These are phyloP conservation scores for Vanrija pseudolonga DNA, from an alignment of 1,284 basidiomycete genomes.

Conservation along the genomic window DNA sequence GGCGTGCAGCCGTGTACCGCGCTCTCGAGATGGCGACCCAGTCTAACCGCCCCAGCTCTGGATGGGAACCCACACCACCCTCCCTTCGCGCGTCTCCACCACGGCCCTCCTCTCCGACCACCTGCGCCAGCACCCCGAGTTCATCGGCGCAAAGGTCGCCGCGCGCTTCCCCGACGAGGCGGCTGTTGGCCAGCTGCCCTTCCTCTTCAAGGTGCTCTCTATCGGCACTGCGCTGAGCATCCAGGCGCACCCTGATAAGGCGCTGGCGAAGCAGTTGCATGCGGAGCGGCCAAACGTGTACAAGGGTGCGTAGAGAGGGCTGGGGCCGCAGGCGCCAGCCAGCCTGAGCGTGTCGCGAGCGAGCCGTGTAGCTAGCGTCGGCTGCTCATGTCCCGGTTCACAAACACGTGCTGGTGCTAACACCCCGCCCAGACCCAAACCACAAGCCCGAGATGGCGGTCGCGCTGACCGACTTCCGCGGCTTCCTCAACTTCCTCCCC, in stretches of 20 bases:
- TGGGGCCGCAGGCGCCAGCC: neutral
- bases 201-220: conserved; percentile 89
- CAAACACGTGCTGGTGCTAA: too few species aligned
- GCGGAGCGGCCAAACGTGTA: conserved; percentile 75
- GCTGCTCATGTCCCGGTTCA: too few species aligned
- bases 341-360: too few species aligned
- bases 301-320: conserved; percentile 61
- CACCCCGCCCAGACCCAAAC: conserved; percentile 28
- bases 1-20: neutral
- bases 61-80: conserved; percentile 96
- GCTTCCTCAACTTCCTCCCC: conserved; percentile 55
- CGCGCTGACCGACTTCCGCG: conserved; percentile 84
- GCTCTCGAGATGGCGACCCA: neutral
- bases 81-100: conserved; percentile 67
- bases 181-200: conserved; percentile 72
- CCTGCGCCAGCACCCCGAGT: conserved; percentile 62
- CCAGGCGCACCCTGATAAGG: conserved; percentile 95
- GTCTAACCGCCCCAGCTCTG: conserved; percentile 62
- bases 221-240: conserved; percentile 94
- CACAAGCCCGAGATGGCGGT: conserved; percentile 90
- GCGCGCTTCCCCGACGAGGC: conserved; percentile 60
- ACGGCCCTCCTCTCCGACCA: conserved; percentile 58
- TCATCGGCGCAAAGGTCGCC: conserved; percentile 65
- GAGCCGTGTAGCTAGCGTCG: too few species aligned
- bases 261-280: conserved; percentile 74